phyloP scores from a whole-genome alignment of 352 stramenopile genomes.

The Thalassiosira hispida region DNA sequence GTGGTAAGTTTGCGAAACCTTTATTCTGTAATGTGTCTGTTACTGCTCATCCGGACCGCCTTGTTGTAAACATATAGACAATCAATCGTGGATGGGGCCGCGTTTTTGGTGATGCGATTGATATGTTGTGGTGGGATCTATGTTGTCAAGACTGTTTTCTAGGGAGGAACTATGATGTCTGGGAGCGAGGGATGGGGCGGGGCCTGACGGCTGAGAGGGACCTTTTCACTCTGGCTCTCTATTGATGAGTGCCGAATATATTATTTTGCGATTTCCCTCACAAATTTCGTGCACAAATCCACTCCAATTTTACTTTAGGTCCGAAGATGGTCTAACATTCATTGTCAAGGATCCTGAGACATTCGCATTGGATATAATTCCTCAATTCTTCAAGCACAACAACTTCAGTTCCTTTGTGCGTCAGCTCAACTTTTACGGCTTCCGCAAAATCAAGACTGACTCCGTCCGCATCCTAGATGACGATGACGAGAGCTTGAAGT shows the following conservation, averaged over 20 bases:
- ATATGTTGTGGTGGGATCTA: not conserved
- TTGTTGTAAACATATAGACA: constrained; percentile 8
- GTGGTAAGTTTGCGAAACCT: constrained; percentile 41
- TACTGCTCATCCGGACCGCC: constrained; percentile 19
- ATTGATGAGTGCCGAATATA: constrained; percentile 8
- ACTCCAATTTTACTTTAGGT: constrained; percentile 11
- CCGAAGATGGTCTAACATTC: constrained; percentile 72
- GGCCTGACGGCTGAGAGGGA: not conserved
- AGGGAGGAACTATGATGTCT: too few relatives aligned
- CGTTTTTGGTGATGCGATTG: not conserved
- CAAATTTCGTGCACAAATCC: not conserved
- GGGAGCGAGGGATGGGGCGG: too few relatives aligned
- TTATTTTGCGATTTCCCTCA: constrained; percentile 4
- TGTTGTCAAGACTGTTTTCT: too few relatives aligned
- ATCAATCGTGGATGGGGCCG: constrained; percentile 1
- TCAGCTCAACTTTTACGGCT: constrained; percentile 78
- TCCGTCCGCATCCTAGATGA: constrained; percentile 60
- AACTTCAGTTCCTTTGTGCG: constrained; percentile 90
- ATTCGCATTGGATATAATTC: constrained; percentile 84
- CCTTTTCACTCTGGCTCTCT: not conserved
- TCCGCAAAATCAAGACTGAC: constrained; percentile 81
- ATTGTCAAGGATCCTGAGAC: constrained; percentile 76
- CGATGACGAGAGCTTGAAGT: constrained; percentile 62
- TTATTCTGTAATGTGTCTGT: constrained; percentile 14
- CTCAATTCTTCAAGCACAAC: constrained; percentile 90